Conservation (phyloP, 176 grass and related monocot species). For the Cenchrus purpureus region DNA sequence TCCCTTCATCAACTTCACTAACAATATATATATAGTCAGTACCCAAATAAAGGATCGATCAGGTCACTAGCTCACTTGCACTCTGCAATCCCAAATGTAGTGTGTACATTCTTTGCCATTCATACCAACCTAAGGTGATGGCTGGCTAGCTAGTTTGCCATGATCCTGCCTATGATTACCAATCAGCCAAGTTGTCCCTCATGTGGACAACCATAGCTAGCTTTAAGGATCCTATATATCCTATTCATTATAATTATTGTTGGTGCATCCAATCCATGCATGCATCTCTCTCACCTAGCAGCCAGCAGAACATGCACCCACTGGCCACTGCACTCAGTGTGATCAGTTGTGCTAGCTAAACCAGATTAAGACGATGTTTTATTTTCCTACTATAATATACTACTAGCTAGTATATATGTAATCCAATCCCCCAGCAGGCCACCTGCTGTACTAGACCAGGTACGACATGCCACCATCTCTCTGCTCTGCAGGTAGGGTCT, state of each 20-base stretch:
- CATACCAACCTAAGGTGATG: too few relatives aligned
- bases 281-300: neutral
- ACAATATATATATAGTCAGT: too few relatives aligned
- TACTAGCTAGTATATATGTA: neutral
- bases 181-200: constrained; percentile 52
- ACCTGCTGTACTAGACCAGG: neutral
- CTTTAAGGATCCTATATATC: constrained; percentile 51
- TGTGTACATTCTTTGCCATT: constrained; percentile 32
- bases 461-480: constrained; percentile 13
- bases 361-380: neutral
- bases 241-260: neutral
- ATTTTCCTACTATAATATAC: too few relatives aligned
- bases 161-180: constrained; percentile 56
- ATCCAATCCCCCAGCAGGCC: neutral
- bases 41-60: neutral
- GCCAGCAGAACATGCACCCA: constrained; percentile 32
- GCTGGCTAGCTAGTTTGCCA: constrained; percentile 14
- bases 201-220: constrained; percentile 55
- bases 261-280: constrained; percentile 4
- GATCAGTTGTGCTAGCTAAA: constrained; percentile 12
- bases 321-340: neutral
- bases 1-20: neutral
- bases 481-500: neutral
- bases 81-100: constrained; percentile 21
- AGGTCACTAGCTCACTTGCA: constrained; percentile 37